phyloP scores from a whole-genome alignment of 2,329 filamentous ascomycete genomes.

The Nothophoma quercina region DNA sequence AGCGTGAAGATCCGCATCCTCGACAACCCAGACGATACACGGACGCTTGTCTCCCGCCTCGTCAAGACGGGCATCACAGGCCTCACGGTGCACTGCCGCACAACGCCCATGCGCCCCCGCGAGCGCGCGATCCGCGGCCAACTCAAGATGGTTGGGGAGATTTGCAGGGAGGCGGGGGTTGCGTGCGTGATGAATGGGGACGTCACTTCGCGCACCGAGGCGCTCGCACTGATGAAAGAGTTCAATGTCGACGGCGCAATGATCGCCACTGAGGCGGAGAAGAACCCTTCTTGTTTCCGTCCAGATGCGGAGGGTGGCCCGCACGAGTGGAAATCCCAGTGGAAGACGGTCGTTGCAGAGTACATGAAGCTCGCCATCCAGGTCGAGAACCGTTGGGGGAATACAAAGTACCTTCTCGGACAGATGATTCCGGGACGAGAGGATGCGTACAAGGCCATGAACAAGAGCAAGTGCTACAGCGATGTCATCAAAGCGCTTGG shows the following conservation, averaged over 20 bases:
- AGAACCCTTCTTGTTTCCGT: slow-evolving; percentile 89
- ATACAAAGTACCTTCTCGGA: slow-evolving; percentile 89
- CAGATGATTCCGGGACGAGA: slow-evolving; percentile 87
- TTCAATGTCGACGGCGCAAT: slow-evolving; percentile 93
- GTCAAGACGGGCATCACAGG: slow-evolving; percentile 90
- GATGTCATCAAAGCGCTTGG: slow-evolving; percentile 72
- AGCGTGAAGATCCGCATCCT: slow-evolving; percentile 96
- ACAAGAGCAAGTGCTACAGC: slow-evolving; percentile 72
- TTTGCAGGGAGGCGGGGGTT: slow-evolving; percentile 85
- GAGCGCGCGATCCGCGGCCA: slow-evolving; percentile 88
- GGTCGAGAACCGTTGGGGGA: slow-evolving; percentile 85
- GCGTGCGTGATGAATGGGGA: slow-evolving; percentile 97
- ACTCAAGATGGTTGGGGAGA: slow-evolving; percentile 79
- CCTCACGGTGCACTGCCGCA: slow-evolving; percentile 93
- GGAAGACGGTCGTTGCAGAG: slow-evolving; percentile 77
- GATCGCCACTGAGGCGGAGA: slow-evolving; percentile 93
- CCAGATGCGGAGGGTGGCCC: slow-evolving; percentile 70
- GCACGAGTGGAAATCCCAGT: slow-evolving; percentile 63
- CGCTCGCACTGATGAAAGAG: slow-evolving; percentile 73
- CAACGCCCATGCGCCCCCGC: slow-evolving; percentile 91
- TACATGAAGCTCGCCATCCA: slow-evolving; percentile 78
- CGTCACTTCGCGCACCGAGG: slow-evolving; percentile 77
- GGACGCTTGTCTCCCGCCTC: slow-evolving; percentile 77
- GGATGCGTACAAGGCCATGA: slow-evolving; percentile 67
- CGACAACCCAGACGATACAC: slow-evolving; percentile 77